Evolutionary conservation across 495 filamentous ascomycete genomes (phyloP).

Genomic region (Thozetella sp.): DNA sequence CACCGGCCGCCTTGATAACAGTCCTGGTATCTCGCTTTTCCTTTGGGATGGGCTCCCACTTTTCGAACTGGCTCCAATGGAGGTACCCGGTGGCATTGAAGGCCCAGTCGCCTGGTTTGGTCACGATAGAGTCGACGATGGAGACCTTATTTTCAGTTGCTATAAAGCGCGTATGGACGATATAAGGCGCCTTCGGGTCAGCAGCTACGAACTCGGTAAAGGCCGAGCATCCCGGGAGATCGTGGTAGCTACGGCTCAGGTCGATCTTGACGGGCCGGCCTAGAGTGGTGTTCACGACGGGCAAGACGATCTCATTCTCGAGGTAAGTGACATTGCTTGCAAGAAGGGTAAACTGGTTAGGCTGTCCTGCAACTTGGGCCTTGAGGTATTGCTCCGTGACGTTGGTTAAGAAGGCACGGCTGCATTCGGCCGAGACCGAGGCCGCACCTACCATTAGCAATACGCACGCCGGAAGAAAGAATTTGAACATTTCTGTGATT

Average conservation of each 20-base stretch:
- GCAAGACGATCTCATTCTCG: conserved; percentile 41
- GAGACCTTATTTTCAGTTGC: conserved; percentile 26
- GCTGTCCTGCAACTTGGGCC: conserved; percentile 10
- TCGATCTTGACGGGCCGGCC: conserved; percentile 42
- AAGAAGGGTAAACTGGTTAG: not conserved
- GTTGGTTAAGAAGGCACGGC: not conserved
- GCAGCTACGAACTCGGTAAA: conserved; percentile 50
- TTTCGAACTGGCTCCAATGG: conserved; percentile 38
- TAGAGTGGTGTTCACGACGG: conserved; percentile 37
- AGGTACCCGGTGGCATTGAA: conserved; percentile 51
- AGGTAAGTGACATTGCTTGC: conserved; percentile 13
- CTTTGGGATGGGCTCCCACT: conserved; percentile 45
- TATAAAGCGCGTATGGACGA: conserved; percentile 49
- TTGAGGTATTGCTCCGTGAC: conserved; percentile 11
- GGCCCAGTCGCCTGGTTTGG: conserved; percentile 45
- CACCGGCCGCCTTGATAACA: conserved; percentile 30
- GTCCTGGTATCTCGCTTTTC: conserved; percentile 22
- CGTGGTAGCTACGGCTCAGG: conserved; percentile 47
- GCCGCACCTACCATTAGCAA: too few relatives aligned
- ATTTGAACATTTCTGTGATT: too few relatives aligned
- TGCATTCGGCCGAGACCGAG: conserved; percentile 3
- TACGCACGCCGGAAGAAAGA: too few relatives aligned
- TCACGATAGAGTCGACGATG: conserved; percentile 45
- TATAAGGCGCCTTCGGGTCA: conserved; percentile 40
- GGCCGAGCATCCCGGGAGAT: conserved; percentile 46